Evolutionary conservation across 345 rosid genomes (phyloP).

Genomic region (Cardamine occulta): DNA sequence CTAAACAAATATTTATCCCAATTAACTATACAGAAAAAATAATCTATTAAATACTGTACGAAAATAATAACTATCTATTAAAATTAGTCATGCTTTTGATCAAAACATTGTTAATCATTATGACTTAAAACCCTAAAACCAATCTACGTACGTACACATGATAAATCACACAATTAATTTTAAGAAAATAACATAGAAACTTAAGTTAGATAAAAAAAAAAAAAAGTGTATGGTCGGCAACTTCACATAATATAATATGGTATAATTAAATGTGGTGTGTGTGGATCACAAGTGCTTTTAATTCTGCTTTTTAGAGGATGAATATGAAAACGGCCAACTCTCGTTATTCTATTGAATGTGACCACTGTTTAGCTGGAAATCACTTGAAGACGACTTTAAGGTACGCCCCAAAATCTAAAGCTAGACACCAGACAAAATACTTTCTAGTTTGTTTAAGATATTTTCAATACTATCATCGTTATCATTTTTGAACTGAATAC

Average conservation of each 20-base stretch:
- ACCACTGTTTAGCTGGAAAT: conserved; percentile 41
- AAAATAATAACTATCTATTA: background rate
- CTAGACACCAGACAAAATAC: conserved; percentile 28
- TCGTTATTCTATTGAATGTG: conserved; percentile 25
- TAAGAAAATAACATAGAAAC: background rate
- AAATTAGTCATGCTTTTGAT: background rate
- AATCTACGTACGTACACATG: background rate
- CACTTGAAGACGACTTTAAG: conserved; percentile 32
- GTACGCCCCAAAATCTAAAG: conserved; percentile 32
- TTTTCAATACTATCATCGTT: background rate
- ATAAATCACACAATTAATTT: background rate
- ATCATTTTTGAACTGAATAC: conserved; percentile 19
- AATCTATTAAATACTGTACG: background rate
- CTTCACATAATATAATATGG: background rate
- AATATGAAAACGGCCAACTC: conserved; percentile 13
- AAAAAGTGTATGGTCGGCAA: background rate
- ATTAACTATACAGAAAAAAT: background rate
- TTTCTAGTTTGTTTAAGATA: conserved; percentile 10
- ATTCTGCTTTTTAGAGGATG: background rate
- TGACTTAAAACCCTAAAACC: background rate
- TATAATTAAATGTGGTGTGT: conserved; percentile 8
- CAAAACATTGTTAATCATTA: background rate
- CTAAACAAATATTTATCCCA: background rate
- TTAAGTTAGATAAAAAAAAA: background rate
- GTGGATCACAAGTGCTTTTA: conserved; percentile 30